Percentiles rank a stretch among this genome's conserved stretches.
These are phyloP conservation scores for Aspergillus sclerotioniger DNA, from an alignment of 495 filamentous ascomycete species.

Conservation along the genomic window DNA sequence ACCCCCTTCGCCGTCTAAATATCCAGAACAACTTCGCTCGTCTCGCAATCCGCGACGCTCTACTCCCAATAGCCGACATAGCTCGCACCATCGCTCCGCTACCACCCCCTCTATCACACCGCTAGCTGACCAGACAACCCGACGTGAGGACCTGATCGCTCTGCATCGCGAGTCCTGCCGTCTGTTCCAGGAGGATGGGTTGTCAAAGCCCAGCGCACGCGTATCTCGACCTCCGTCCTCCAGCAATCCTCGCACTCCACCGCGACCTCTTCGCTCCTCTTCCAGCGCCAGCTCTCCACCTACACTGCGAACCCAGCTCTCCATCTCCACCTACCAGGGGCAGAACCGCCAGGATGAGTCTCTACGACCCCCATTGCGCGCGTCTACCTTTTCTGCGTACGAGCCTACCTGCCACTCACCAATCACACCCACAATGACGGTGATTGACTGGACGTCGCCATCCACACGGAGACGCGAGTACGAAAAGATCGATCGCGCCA, in stretches of 20 bases:
- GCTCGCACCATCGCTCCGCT: constrained; percentile 29
- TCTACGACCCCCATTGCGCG: constrained; percentile 2
- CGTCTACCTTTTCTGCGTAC: constrained; percentile 21
- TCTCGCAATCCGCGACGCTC: constrained; percentile 26
- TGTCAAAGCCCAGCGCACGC: background rate
- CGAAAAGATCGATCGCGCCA: constrained; percentile 50
- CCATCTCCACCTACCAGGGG: constrained; percentile 3
- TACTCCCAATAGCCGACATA: constrained; percentile 31
- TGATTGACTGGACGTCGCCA: constrained; percentile 51
- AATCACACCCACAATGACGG: constrained; percentile 37
- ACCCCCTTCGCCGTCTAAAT: constrained; percentile 27
- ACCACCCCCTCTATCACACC: constrained; percentile 31
- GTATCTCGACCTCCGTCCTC: constrained; percentile 8
- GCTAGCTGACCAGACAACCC: constrained; percentile 22
- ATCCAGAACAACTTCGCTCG: constrained; percentile 26
- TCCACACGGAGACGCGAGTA: constrained; percentile 49
- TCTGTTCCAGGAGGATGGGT: constrained; percentile 35
- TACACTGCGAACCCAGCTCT: constrained; percentile 6
- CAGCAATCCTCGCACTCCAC: background rate
- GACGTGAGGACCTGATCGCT: constrained; percentile 39
- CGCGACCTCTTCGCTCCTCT: constrained; percentile 7
- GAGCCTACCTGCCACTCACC: constrained; percentile 20
- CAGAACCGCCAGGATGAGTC: background rate
- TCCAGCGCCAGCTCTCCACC: constrained; percentile 17
- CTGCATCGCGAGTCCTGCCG: constrained; percentile 49